These are phyloP conservation scores for Parastagonospora nodorum DNA, from an alignment of 2,329 filamentous ascomycete genomes.

Conservation along the genomic window DNA sequence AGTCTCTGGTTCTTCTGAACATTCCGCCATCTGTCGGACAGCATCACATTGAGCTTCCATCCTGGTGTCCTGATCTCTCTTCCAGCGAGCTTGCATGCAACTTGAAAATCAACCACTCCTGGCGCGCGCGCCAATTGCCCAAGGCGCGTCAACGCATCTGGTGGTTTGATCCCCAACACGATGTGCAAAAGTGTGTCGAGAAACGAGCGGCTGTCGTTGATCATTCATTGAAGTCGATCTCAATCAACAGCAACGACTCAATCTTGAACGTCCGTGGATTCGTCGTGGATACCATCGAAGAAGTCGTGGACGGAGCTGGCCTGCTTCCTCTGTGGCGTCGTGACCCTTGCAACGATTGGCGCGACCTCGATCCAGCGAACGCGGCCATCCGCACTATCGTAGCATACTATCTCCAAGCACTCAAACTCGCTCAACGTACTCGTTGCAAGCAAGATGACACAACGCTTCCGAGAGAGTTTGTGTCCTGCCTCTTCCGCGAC, in stretches of 20 bases:
- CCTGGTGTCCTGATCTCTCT: not conserved
- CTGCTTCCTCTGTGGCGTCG: not conserved
- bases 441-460: not conserved
- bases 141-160: too few species aligned
- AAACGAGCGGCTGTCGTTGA: not conserved
- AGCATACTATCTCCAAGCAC: not conserved
- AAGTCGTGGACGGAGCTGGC: not conserved
- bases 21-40: not conserved
- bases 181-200: not conserved
- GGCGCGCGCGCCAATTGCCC: not conserved
- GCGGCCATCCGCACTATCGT: not conserved
- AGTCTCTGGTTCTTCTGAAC: not conserved
- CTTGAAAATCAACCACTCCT: not conserved
- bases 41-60: not conserved
- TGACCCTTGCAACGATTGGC: not conserved
- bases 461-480: not conserved
- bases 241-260: not conserved
- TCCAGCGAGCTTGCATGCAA: not conserved
- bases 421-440: not conserved
- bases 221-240: not conserved
- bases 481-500: not conserved
- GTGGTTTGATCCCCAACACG: not conserved
- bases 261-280: not conserved
- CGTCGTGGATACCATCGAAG: not conserved
- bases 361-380: not conserved